These are phyloP conservation scores for Erysimum cheiri DNA, from an alignment of 441 rosid genomes.

Conservation along the genomic window DNA sequence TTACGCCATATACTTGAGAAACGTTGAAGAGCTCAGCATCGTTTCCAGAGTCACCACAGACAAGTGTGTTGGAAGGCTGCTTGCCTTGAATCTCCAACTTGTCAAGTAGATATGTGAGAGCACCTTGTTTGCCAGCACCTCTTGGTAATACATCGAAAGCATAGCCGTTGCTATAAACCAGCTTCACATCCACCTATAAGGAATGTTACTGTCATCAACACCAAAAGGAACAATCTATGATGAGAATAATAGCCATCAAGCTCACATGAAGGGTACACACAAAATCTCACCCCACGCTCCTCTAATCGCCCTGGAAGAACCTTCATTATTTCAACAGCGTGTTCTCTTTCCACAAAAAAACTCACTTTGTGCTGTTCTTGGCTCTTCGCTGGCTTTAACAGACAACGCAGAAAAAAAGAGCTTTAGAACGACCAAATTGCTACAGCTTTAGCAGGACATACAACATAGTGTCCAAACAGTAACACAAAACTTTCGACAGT, in stretches of 20 bases:
- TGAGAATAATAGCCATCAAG: conserved; percentile 6
- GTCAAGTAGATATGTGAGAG: conserved; percentile 59
- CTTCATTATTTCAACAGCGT: conserved; percentile 57
- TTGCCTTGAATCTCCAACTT: conserved; percentile 56
- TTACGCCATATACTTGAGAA: conserved; percentile 63
- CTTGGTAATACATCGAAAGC: conserved; percentile 70
- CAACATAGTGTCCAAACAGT: not conserved
- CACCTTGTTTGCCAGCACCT: conserved; percentile 80
- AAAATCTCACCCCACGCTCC: conserved; percentile 59
- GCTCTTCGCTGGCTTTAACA: conserved; percentile 57
- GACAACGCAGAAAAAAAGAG: not conserved
- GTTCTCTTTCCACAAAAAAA: conserved; percentile 56
- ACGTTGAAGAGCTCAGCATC: conserved; percentile 63
- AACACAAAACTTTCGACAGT: conserved; percentile 7
- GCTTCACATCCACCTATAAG: conserved; percentile 65
- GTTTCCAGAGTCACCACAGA: conserved; percentile 77
- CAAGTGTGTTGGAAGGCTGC: conserved; percentile 56
- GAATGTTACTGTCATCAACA: conserved; percentile 17
- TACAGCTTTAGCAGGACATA: conserved; percentile 14
- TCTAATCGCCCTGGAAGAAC: conserved; percentile 53
- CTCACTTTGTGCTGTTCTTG: conserved; percentile 69
- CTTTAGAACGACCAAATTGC: conserved; percentile 17
- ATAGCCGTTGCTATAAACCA: conserved; percentile 62
- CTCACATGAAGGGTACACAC: not conserved
- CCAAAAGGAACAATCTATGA: conserved; percentile 23